Evolutionary conservation across 768 basidiomycete species (phyloP), one percentile per base, ranked within the genome.

Genomic region (Trametes cinnabarina): DNA sequence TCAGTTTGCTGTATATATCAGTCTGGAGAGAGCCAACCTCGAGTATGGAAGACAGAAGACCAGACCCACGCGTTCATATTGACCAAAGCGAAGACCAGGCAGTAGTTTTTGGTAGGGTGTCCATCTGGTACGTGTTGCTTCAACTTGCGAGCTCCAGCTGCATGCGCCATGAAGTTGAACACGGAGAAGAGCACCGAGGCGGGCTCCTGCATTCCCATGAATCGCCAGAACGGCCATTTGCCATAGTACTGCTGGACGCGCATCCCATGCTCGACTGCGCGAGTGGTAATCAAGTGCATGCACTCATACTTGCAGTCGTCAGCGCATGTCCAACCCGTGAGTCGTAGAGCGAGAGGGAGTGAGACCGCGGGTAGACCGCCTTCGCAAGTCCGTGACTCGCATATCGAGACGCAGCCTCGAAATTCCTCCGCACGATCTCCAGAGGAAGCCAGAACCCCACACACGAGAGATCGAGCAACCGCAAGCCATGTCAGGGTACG

Each of bases 221-320:
- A 75, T 28, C 95, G 81, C 83, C 86, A 89, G 71, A 99, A 98
- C 0, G 95, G 92, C 96, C 96, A 98, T 76, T 98, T 98, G 15
- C 96, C 97, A 66, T 93, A 83, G 71, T 90, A 95, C 64, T 97
- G 94, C 42, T 90, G 82, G 1, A 90, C 73, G 2, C 56, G 63
- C 39, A 66, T 64, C 0, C 82, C 81, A 5, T 57, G 64, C 30
- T 63, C 50, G n/a, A 81, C 62, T 32, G 84, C 82, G 8, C 73
- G 66, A 60, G 84, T 80, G 4, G 91, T 93, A 35, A 92, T 77
- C 47, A 77, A 73, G 67, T 94, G 92, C 84, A 89, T 92, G 74
- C 97, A 99, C 3, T 68, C 71, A 69, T 99, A 99, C 69, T 85
- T 85, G 79, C 96, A 99, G 69, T 97, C 81, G 61, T 91, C 92